A percentile compares a stretch with the other conserved stretches of the same genome.
phyloP scores from a whole-genome alignment of 2,329 filamentous ascomycete genomes.

The Phaeosphaeria sp. region DNA sequence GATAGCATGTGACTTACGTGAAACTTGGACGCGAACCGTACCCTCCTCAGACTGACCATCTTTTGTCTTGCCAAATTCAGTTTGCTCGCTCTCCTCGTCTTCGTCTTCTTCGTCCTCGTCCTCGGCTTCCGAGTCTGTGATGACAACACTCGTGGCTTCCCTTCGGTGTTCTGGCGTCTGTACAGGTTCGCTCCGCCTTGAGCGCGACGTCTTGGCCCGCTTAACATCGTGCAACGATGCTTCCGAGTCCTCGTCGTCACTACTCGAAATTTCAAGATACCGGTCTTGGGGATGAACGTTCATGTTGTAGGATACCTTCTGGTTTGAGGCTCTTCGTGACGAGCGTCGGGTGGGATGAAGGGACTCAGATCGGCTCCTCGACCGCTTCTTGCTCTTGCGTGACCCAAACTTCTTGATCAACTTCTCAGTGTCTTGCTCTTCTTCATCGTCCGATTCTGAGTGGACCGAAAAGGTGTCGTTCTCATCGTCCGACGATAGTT shows the following conservation, averaged over 20 bases:
- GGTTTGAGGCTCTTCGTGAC: constrained; percentile 24
- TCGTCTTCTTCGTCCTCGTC: too few relatives aligned
- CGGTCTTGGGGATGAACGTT: constrained; percentile 39
- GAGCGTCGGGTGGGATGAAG: constrained; percentile 29
- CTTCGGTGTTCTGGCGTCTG: neutral
- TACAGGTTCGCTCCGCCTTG: neutral
- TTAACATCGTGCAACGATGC: neutral
- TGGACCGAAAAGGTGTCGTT: constrained; percentile 5
- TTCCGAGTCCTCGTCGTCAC: constrained; percentile 1
- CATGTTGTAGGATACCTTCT: constrained; percentile 32
- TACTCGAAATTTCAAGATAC: constrained; percentile 16
- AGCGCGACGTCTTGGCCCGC: neutral
- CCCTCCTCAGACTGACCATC: neutral
- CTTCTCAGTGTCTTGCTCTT: constrained; percentile 9
- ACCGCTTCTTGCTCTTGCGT: constrained; percentile 16
- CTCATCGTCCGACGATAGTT: constrained; percentile 1
- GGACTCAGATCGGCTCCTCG: neutral
- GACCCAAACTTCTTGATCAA: constrained; percentile 7
- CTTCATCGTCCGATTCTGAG: constrained; percentile 8
- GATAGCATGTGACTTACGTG: neutral
- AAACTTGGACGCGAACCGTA: neutral
- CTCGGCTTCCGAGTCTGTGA: neutral
- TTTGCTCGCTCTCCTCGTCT: neutral
- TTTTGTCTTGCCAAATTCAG: neutral
- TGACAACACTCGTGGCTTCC: neutral